Evolutionary conservation across 164 flowering plant genomes (phyloP).

Genomic region (Magnolia kwangsiensis): DNA sequence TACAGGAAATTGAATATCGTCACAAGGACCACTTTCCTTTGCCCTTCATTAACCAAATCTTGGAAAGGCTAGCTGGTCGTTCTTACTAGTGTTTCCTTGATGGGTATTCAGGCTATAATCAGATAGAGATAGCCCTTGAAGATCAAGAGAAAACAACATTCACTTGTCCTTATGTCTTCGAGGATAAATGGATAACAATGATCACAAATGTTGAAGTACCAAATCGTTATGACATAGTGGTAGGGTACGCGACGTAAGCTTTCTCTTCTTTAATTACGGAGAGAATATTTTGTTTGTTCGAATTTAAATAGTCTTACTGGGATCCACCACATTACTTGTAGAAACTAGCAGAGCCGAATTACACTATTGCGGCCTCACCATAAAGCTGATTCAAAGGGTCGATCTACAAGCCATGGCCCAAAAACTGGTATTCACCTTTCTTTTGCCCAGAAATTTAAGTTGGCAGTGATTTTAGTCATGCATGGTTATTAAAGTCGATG

Average conservation of each 20-base stretch:
- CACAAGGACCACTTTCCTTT: too few species aligned
- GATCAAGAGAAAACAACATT: too few species aligned
- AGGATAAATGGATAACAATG: slow-evolving; percentile 33
- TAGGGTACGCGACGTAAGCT: slow-evolving; percentile 22
- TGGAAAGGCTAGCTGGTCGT: too few species aligned
- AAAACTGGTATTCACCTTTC: slow-evolving; percentile 54
- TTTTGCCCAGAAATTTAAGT: not conserved
- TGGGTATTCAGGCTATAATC: too few species aligned
- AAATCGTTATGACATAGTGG: slow-evolving; percentile 16
- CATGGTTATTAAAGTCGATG: too few species aligned
- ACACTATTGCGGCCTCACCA: slow-evolving; percentile 17
- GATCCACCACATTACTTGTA: too few species aligned
- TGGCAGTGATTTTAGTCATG: not conserved
- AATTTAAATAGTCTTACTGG: too few species aligned
- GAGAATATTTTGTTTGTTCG: not conserved
- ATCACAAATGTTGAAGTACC: slow-evolving; percentile 32
- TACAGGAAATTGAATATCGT: too few species aligned
- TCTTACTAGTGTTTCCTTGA: too few species aligned
- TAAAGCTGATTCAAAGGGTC: slow-evolving; percentile 83
- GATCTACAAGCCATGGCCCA: slow-evolving; percentile 59
- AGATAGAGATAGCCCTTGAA: too few species aligned
- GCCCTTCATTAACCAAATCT: too few species aligned
- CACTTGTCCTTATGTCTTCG: not conserved
- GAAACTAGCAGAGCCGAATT: too few species aligned
- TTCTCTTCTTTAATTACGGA: not conserved